Evolutionary conservation across 176 grass and related monocot genomes (phyloP), one percentile per base, ranked within the genome.

Genomic region (Hyparrhenia diplandra): DNA sequence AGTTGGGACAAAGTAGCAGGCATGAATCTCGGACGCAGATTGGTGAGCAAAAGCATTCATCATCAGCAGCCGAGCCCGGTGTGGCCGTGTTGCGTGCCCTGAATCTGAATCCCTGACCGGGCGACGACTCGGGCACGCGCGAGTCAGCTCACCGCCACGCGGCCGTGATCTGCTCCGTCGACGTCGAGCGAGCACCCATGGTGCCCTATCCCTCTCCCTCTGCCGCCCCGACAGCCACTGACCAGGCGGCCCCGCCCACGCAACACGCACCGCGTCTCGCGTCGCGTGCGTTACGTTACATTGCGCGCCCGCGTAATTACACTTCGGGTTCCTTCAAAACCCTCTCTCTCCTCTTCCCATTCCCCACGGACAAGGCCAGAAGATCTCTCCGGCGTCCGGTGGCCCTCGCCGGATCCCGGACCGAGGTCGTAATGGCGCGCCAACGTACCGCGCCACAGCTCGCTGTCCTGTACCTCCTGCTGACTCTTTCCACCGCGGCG

Each of bases 221-320:
- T n/a, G n/a, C n/a, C n/a, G n/a, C n/a, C n/a, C n/a, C n/a, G n/a
- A n/a, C n/a, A n/a, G n/a, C 45, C 69, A 1, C 58, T 46, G 77
- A 80, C 14, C 0, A 0, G 18, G 24, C 63, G 77, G 77, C 8
- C 54, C 75, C n/a, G 8, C 24, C 12, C 43, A 16, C 45, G 9
- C 28, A n/a, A 39, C 71, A 68, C 36, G 24, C 25, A 20, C 71
- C 21, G 4, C 43, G 43, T 64, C 82, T 24, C n/a, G 29, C 82
- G 66, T 76, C 23, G n/a, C 82, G 66, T 81, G 62, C 71, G 82
- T 85, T 81, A 80, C 70, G n/a, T n/a, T n/a, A n/a, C n/a, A 13
- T 21, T 17, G 7, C 63, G 20, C 29, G 28, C 20, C 20, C 12
- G 7, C 28, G 37, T 11, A 41, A 64, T 80, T 59, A 71, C 64